Evolutionary conservation across 2,329 filamentous ascomycete genomes (phyloP), one percentile per base, ranked within the genome.

Genomic region (Aschersonia sp.): DNA sequence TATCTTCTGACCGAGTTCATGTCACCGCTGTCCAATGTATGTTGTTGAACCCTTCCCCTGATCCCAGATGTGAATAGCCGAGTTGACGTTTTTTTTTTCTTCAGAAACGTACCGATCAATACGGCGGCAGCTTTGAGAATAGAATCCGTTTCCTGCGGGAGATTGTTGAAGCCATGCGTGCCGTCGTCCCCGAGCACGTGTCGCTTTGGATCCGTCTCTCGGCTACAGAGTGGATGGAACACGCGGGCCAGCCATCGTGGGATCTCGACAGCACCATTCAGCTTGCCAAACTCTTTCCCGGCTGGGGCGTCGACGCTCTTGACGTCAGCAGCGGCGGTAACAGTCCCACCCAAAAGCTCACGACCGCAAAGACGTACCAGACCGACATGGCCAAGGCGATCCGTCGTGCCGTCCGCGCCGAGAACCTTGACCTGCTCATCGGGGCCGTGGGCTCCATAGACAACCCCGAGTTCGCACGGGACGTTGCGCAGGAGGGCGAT

Each of bases 301-400:
- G 74, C 0, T 69, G 73, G 10, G 89, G 89, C 32, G 75, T 95
- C 42, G 89, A 96, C 60, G 68, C 94, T 12, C 72, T 95, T 32
- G 89, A 96, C 61, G 78, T 94, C 49, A 87, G 81, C 55, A 81
- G 80, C 1, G 87, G 81, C 35, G 89, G 85, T 40, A 84, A 85
- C 60, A 75, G 79, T 59, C 63, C 69, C 37, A 61, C 64, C 43
- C 80, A 85, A 59, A 69, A 79, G 59, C 77, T 87, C 53, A 63
- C 75, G 22, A n/a, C 7, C 14, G 73, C 76, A 43, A 75, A 78
- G 49, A 78, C 81, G 1, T 90, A 85, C 70, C 88, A 94, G 68
- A 74, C 81, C 29, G 78, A 81, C 41, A 78, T 92, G 47, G 83
- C 87, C 0, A 77, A 79, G 44, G 69, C 73, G 33, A 78, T 94